Conservation (phyloP, 306 rosid genomes). For the Fagus crenata region DNA sequence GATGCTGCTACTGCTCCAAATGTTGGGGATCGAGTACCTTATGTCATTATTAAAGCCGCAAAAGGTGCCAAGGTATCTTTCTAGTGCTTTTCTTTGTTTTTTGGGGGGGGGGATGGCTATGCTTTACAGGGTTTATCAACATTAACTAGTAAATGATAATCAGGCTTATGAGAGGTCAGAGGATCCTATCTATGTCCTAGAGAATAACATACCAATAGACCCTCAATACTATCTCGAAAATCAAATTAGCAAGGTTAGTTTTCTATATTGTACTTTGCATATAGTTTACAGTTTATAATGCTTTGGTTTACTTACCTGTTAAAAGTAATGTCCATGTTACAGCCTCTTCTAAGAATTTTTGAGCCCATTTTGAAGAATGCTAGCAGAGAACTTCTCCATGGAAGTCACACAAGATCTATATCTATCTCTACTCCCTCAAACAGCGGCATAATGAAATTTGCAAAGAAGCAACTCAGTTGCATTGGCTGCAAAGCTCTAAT, state of each 20-base stretch:
- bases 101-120: background rate
- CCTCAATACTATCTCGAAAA: slow-evolving; percentile 97
- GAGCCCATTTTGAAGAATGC: slow-evolving; percentile 98
- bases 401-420: slow-evolving; percentile 92
- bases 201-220: slow-evolving; percentile 93
- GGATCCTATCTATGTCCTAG: slow-evolving; percentile 95
- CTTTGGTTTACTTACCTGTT: slow-evolving; percentile 27
- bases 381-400: slow-evolving; percentile 94
- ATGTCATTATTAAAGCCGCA: slow-evolving; percentile 88
- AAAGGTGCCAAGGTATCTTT: slow-evolving; percentile 89
- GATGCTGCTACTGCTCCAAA: slow-evolving; percentile 99
- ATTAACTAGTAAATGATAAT: slow-evolving; percentile 30
- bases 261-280: slow-evolving; percentile 14
- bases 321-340: slow-evolving; percentile 36
- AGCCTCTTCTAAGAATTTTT: slow-evolving; percentile 95
- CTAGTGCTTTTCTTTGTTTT: background rate
- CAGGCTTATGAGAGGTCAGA: slow-evolving; percentile 96
- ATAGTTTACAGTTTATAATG: background rate
- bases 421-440: slow-evolving; percentile 90
- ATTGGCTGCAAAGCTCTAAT: slow-evolving; percentile 93
- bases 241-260: slow-evolving; percentile 87
- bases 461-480: slow-evolving; percentile 83
- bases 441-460: slow-evolving; percentile 91
- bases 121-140: slow-evolving; percentile 15
- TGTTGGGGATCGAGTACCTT: slow-evolving; percentile 98